These are phyloP conservation scores for Penicillium malachiteum DNA, from an alignment of 495 filamentous ascomycete species.

Conservation along the genomic window DNA sequence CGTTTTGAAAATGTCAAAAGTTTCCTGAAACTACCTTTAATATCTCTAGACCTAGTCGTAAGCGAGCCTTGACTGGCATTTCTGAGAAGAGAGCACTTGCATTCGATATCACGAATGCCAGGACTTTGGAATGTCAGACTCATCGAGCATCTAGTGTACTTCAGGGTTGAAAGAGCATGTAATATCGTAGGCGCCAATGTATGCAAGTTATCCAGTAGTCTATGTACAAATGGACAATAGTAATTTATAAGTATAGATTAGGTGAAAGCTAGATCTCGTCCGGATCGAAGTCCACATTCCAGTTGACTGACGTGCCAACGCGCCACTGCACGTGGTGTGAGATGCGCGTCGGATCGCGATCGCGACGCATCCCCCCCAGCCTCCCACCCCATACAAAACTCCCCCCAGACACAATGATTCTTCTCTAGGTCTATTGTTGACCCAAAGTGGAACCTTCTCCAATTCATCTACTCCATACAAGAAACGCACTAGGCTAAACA, in stretches of 20 bases:
- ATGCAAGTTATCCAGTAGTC: no score
- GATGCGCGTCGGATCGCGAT: slow-evolving; percentile 22
- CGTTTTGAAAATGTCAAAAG: slow-evolving; percentile 8
- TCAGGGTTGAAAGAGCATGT: no score
- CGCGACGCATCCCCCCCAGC: slow-evolving; percentile 6
- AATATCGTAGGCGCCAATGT: no score
- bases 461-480: not conserved
- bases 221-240: no score
- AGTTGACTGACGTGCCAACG: slow-evolving; percentile 12
- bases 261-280: no score
- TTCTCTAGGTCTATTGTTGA: not conserved
- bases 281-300: slow-evolving; percentile 4
- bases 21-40: not conserved
- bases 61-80: no score
- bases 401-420: not conserved
- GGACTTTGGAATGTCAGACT: no score
- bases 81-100: no score
- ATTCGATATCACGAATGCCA: no score
- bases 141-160: no score
- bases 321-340: slow-evolving; percentile 17
- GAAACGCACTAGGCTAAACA: slow-evolving; percentile 12
- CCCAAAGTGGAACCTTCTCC: slow-evolving; percentile 1
- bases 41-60: not conserved
- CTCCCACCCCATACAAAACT: slow-evolving; percentile 15
- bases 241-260: no score